Evolutionary conservation across 306 rosid genomes (phyloP), one percentile per base, ranked within the genome.

Genomic region (Rosa multiflora): DNA sequence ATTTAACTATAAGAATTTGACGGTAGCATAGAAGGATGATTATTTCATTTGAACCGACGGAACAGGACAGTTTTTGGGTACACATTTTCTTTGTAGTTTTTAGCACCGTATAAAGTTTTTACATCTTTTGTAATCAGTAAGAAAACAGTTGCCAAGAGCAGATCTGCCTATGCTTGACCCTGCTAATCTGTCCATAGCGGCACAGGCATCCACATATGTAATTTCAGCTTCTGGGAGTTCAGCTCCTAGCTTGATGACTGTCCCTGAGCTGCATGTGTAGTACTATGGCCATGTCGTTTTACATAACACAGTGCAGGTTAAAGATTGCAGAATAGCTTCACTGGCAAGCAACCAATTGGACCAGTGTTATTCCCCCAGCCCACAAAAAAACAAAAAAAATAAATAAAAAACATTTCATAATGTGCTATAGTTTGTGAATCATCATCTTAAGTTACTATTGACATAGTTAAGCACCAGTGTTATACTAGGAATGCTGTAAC

Each of bases 151-250:
- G 20, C 73, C 5, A 42, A 68, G 0, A 10, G 5, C 3, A 37
- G 40, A 37, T 18, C 47, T 40, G 42, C 20, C 4, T 35, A 64
- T 32, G 37, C 37, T 32, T 32, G 37, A 32, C 37, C 37, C 37
- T 64, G 85, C 90, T 85, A 79, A 90, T 89, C 46, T 91, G 86
- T 78, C 86, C 88, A 72, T 88, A 32, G 96, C 97, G 52, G 96
- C 90, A 72, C 83, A 88, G 80, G 76, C 87, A 85, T 92, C 93
- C 17, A 90, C 94, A 70, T 91, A 87, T 46, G 94, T 89, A 67
- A 90, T 88, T 77, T 97, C 89, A 74, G 97, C 97, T 61, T 88
- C 78, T 7, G 94, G 37, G 62, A 94, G 91, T 88, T 91, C 92
- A 63, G 89, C 73, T 74, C 89, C 84, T n/a, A 94, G 91, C 77